These are phyloP conservation scores for Bullera alba DNA, from an alignment of 768 basidiomycete species.

Conservation along the genomic window DNA sequence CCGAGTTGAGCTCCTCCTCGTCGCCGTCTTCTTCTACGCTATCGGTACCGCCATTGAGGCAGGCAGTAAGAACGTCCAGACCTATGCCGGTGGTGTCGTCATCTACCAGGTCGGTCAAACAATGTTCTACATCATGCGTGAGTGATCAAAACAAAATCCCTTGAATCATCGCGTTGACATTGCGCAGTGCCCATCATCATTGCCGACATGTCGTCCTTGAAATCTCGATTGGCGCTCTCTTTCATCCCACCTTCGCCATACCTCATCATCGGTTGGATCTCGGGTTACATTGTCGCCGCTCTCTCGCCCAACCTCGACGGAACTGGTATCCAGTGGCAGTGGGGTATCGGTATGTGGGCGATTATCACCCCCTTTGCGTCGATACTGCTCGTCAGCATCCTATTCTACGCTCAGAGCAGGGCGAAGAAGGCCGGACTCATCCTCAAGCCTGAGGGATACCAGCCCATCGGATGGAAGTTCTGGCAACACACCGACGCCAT, in stretches of 20 bases:
- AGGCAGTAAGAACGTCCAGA: constrained; percentile 16
- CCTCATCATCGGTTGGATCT: constrained; percentile 44
- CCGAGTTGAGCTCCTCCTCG: constrained; percentile 29
- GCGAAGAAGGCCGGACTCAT: constrained; percentile 12
- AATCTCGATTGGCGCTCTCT: constrained; percentile 36
- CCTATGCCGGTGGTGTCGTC: constrained; percentile 40
- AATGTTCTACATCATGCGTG: background rate
- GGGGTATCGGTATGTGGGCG: constrained; percentile 43
- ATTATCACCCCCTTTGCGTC: constrained; percentile 38
- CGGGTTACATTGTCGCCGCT: constrained; percentile 28
- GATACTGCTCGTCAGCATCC: constrained; percentile 9
- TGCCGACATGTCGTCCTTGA: constrained; percentile 38
- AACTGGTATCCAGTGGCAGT: constrained; percentile 24
- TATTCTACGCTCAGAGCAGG: constrained; percentile 3
- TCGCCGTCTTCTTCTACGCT: constrained; percentile 38
- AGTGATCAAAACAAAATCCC: too few relatives aligned
- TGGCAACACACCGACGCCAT: constrained; percentile 11
- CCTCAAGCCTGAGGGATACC: too few relatives aligned
- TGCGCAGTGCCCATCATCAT: constrained; percentile 23
- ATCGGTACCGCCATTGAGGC: constrained; percentile 44
- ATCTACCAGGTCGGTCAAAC: constrained; percentile 44
- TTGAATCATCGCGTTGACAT: too few relatives aligned
- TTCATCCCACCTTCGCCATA: constrained; percentile 40
- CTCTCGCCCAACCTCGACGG: constrained; percentile 15
- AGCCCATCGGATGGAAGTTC: constrained; percentile 8